A percentile compares a stretch with the other conserved stretches of the same genome.
Evolutionary conservation across 805 yeast genomes (phyloP).

Genomic region (Schwanniomyces occidentalis): DNA sequence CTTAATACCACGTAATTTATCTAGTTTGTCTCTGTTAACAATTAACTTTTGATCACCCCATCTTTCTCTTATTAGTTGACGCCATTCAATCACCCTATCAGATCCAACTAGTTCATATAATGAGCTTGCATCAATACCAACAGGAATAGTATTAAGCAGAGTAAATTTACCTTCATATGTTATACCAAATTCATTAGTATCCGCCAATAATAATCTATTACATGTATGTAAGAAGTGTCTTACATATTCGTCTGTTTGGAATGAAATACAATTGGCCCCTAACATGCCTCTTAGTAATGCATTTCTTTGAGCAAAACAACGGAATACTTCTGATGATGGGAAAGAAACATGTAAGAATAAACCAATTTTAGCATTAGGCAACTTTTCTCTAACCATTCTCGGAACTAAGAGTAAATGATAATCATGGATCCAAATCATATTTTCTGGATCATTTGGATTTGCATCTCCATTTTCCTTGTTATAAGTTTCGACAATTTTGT

Average conservation of each 20-base stretch:
- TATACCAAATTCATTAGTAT: slow-evolving; percentile 65
- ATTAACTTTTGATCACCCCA: slow-evolving; percentile 74
- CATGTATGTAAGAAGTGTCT: slow-evolving; percentile 93
- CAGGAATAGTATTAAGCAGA: slow-evolving; percentile 60
- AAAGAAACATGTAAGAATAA: slow-evolving; percentile 91
- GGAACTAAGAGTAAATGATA: slow-evolving; percentile 90
- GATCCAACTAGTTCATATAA: slow-evolving; percentile 48
- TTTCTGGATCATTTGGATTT: slow-evolving; percentile 46
- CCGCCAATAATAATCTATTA: slow-evolving; percentile 79
- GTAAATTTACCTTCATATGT: slow-evolving; percentile 59
- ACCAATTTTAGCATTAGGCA: slow-evolving; percentile 87
- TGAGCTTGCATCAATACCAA: slow-evolving; percentile 74
- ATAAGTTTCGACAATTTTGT: slow-evolving; percentile 65
- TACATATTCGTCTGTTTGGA: slow-evolving; percentile 91
- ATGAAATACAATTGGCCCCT: slow-evolving; percentile 85
- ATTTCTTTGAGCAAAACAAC: slow-evolving; percentile 88
- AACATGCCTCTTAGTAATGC: slow-evolving; percentile 76
- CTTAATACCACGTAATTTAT: slow-evolving; percentile 81
- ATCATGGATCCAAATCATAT: slow-evolving; percentile 90
- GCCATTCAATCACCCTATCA: slow-evolving; percentile 62
- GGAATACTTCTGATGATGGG: slow-evolving; percentile 92
- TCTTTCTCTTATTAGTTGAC: slow-evolving; percentile 67
- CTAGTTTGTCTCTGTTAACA: slow-evolving; percentile 87
- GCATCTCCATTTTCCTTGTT: slow-evolving; percentile 48
- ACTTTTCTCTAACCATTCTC: slow-evolving; percentile 67